These are phyloP conservation scores for Yamadazyma pseudoaaseri DNA, from an alignment of 1,139 yeast genomes.

Conservation along the genomic window DNA sequence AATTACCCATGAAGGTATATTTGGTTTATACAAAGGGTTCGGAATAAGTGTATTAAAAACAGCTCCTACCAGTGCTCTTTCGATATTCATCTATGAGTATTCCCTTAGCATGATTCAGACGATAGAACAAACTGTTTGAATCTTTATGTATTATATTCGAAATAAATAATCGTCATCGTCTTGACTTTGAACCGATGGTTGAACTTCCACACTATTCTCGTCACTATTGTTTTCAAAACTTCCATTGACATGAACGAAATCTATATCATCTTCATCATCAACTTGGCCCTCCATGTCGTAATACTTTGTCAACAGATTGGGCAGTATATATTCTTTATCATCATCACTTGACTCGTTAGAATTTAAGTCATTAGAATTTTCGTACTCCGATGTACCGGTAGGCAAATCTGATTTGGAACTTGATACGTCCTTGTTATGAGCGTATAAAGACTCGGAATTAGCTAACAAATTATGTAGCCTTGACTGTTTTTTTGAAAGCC, in stretches of 20 bases:
- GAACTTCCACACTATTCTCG: conserved; percentile 12
- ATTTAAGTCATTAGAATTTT: conserved; percentile 4
- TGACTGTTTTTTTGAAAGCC: conserved; percentile 17
- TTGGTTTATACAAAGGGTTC: conserved; percentile 74
- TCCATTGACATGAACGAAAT: conserved; percentile 26
- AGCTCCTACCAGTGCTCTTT: conserved; percentile 80
- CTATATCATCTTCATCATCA: conserved; percentile 26
- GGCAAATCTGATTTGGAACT: conserved; percentile 14
- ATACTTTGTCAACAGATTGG: conserved; percentile 37
- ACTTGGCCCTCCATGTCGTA: conserved; percentile 25
- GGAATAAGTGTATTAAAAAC: conserved; percentile 68
- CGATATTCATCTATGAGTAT: conserved; percentile 71
- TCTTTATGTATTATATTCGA: conserved; percentile 1
- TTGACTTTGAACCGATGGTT: conserved; percentile 9
- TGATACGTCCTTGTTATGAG: conserved; percentile 20
- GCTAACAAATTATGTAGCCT: conserved; percentile 35
- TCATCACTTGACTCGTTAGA: conserved; percentile 24
- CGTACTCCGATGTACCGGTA: conserved; percentile 15
- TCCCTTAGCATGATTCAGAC: conserved; percentile 12
- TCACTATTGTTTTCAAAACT: conserved; percentile 11
- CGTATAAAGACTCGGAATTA: conserved; percentile 40
- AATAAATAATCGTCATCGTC: conserved; percentile 37
- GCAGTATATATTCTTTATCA: conserved; percentile 44
- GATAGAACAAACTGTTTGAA: background rate
- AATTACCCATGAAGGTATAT: conserved; percentile 53